These are phyloP conservation scores for Cercophora scortea DNA, from an alignment of 495 filamentous ascomycete species.

Conservation along the genomic window DNA sequence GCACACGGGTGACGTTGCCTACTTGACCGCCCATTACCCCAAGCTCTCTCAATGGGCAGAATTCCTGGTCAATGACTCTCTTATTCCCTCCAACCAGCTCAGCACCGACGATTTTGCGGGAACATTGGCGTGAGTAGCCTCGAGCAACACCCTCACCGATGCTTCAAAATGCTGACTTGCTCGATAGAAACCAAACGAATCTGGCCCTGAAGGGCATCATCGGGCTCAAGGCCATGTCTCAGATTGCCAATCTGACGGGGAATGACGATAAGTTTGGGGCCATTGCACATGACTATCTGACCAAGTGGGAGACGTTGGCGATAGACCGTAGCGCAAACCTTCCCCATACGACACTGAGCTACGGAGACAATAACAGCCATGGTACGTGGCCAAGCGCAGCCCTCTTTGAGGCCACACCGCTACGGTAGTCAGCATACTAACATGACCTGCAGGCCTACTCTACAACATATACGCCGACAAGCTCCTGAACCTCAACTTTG, in stretches of 20 bases:
- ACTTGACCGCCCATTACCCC: slow-evolving; percentile 50
- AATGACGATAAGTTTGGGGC: slow-evolving; percentile 53
- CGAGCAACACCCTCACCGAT: neutral
- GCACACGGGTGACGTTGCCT: slow-evolving; percentile 32
- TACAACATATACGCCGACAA: slow-evolving; percentile 85
- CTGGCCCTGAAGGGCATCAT: slow-evolving; percentile 91
- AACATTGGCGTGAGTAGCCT: slow-evolving; percentile 46
- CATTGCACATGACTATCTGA: slow-evolving; percentile 64
- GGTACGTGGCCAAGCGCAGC: slow-evolving; percentile 9
- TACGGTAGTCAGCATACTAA: slow-evolving; percentile 36
- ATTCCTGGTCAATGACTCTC: slow-evolving; percentile 72
- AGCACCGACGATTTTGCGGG: slow-evolving; percentile 94
- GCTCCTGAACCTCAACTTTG: slow-evolving; percentile 60
- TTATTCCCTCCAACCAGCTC: slow-evolving; percentile 78
- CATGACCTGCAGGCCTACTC: slow-evolving; percentile 51
- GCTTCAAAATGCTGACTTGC: no score
- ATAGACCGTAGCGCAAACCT: slow-evolving; percentile 58
- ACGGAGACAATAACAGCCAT: slow-evolving; percentile 33
- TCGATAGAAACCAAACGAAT: slow-evolving; percentile 70
- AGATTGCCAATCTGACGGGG: slow-evolving; percentile 58
- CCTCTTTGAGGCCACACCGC: neutral
- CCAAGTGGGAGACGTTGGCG: slow-evolving; percentile 66
- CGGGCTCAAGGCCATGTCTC: slow-evolving; percentile 87
- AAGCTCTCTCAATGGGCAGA: slow-evolving; percentile 82
- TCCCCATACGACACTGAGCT: slow-evolving; percentile 67